These are phyloP conservation scores for Cicer chorassanicum DNA, from an alignment of 306 rosid genomes.

Conservation along the genomic window DNA sequence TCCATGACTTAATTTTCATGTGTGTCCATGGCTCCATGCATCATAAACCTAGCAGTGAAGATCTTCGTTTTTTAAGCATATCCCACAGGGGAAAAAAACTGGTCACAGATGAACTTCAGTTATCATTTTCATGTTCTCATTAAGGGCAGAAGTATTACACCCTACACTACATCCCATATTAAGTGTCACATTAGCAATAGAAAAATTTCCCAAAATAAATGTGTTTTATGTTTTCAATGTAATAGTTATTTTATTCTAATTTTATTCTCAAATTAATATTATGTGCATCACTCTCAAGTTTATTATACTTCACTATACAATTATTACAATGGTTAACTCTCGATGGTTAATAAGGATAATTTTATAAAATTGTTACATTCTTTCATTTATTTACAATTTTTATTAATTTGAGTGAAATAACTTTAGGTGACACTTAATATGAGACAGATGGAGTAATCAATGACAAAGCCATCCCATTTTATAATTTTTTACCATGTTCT, in stretches of 20 bases:
- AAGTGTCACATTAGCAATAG: not conserved
- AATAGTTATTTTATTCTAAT: not conserved
- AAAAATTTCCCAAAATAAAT: not conserved
- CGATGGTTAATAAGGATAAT: not conserved
- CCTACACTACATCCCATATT: not conserved
- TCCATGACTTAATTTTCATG: conserved; percentile 1
- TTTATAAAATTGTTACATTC: not conserved
- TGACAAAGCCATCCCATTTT: conserved; percentile 10
- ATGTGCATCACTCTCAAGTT: not conserved
- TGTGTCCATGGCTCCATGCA: conserved; percentile 3
- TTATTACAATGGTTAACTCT: not conserved
- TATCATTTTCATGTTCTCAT: conserved; percentile 12
- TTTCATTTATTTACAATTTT: not conserved
- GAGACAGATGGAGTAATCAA: not conserved
- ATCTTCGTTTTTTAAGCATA: conserved; percentile 23
- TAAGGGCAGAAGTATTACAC: not conserved
- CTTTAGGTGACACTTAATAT: not conserved
- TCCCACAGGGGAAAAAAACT: not conserved
- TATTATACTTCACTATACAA: not conserved
- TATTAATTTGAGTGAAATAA: not conserved
- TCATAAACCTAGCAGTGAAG: not conserved
- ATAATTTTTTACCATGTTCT: not conserved
- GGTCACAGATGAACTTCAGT: conserved; percentile 20
- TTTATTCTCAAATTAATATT: not conserved
- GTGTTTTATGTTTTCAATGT: not conserved